These are phyloP conservation scores for Microbotryum saponariae DNA, from an alignment of 1,284 basidiomycete genomes.

Conservation along the genomic window DNA sequence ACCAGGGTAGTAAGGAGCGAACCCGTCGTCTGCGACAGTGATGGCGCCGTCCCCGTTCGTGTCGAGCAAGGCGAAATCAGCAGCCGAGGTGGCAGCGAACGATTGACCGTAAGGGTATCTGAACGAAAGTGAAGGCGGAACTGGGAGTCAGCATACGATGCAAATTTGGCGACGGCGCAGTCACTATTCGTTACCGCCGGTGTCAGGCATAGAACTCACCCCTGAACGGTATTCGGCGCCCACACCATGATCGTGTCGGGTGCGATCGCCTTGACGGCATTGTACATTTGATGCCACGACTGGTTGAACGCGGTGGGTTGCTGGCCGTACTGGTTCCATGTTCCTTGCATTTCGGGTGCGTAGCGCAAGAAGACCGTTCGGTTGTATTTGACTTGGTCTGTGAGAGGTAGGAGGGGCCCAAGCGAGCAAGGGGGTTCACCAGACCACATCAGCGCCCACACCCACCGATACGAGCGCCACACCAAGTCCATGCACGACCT, in stretches of 20 bases:
- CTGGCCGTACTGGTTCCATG: slow-evolving; percentile 37
- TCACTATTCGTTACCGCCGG: not conserved
- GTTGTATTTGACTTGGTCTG: slow-evolving; percentile 34
- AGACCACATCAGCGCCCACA: too few species aligned
- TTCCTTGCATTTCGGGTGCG: slow-evolving; percentile 40
- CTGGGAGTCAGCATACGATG: not conserved
- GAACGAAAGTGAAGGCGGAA: not conserved
- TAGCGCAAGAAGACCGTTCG: slow-evolving; percentile 37
- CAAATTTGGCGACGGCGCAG: not conserved
- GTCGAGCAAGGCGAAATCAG: slow-evolving; percentile 36
- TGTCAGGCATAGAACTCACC: slow-evolving; percentile 10
- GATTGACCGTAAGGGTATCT: slow-evolving; percentile 35
- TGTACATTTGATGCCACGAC: slow-evolving; percentile 35
- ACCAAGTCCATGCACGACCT: not conserved
- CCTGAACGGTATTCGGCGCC: slow-evolving; percentile 39
- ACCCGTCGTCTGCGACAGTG: slow-evolving; percentile 33
- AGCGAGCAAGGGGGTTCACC: not conserved
- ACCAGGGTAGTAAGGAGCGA: slow-evolving; percentile 38
- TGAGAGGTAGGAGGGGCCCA: not conserved
- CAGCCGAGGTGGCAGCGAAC: slow-evolving; percentile 13
- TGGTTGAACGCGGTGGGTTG: slow-evolving; percentile 35
- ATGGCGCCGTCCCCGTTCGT: slow-evolving; percentile 35
- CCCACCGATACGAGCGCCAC: not conserved
- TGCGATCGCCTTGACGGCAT: slow-evolving; percentile 33
- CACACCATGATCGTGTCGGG: slow-evolving; percentile 37